A percentile compares a stretch with the other conserved stretches of the same genome.
phyloP scores from a whole-genome alignment of 2,329 filamentous ascomycete genomes.

The Trichoderma pleuroti region DNA sequence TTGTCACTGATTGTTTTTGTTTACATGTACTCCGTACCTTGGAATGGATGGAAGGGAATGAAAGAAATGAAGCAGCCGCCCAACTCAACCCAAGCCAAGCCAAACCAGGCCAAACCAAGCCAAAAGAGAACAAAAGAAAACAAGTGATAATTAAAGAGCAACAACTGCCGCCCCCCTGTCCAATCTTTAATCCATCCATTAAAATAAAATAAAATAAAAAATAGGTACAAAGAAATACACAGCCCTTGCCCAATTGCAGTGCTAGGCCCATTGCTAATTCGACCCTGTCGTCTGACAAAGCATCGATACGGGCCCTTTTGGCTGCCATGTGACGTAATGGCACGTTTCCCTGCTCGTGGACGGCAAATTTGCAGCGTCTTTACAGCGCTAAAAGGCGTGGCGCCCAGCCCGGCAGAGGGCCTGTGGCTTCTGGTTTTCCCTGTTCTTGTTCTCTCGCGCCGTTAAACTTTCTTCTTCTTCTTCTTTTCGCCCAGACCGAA shows the following conservation, averaged over 20 bases:
- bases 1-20: background rate
- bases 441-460: background rate
- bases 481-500: slow-evolving; percentile 2
- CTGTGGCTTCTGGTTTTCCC: background rate
- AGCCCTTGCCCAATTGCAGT: background rate
- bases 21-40: background rate
- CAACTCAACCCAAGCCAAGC: background rate
- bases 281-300: slow-evolving; percentile 1
- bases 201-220: background rate
- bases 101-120: background rate
- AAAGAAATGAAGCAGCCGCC: background rate
- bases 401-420: background rate
- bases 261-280: background rate
- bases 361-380: background rate
- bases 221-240: background rate
- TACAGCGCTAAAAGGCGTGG: background rate
- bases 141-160: background rate
- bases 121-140: background rate
- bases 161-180: background rate
- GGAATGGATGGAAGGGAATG: background rate
- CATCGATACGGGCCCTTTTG: background rate
- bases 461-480: background rate
- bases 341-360: background rate
- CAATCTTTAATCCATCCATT: background rate
- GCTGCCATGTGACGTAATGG: slow-evolving; percentile 4